Evolutionary conservation across 495 filamentous ascomycete species (phyloP), one percentile per base, ranked within the genome.

Genomic region (Neurospora intermedia): DNA sequence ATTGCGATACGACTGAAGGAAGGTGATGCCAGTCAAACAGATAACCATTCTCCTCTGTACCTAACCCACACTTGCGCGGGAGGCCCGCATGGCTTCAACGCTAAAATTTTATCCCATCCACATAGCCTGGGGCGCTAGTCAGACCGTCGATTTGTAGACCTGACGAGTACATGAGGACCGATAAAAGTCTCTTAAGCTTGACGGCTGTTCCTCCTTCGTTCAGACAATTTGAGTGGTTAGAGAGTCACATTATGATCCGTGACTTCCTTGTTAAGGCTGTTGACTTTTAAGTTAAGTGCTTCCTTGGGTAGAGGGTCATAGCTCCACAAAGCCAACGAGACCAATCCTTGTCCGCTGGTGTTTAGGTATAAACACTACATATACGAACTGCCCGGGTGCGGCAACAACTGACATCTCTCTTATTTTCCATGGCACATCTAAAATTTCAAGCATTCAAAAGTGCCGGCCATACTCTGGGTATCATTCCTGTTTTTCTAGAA

Each of bases 401-500:
- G 48, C 23, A 11, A 41, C 23, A 11, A 41, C 20, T 54, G 10
- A 35, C 31, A 62, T 70, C 27, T 31, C 27, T 31, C 27, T 40
- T 35, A 40, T 73, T 27, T 45, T 16, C 43, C 10, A 41, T 70
- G 48, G 54, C 75, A 69, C 71, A 76, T 75, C 69, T 39, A 72
- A 23, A 16, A 7, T 9, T 35, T 42, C 66, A 69, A n/a, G 23
- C 18, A 18, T 48, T 59, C 48, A 27, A 59, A 27, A 59, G 6
- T 59, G 11, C 48, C 48, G 48, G 48, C 48, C 23, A 59, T 2
- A 59, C 48, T 59, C 48, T 20, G 48, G 48, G 48, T 27, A 59
- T 59, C 20, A 27, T 59, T 59, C 48, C 48, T 59, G 20, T 59
- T 15, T 59, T 59, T 59, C 27, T 6, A 4, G 20, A 59, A 59